A percentile compares a stretch with the other conserved stretches of the same genome.
Conservation (phyloP, 2,329 filamentous ascomycete genomes). For the Xylaria sp. region DNA sequence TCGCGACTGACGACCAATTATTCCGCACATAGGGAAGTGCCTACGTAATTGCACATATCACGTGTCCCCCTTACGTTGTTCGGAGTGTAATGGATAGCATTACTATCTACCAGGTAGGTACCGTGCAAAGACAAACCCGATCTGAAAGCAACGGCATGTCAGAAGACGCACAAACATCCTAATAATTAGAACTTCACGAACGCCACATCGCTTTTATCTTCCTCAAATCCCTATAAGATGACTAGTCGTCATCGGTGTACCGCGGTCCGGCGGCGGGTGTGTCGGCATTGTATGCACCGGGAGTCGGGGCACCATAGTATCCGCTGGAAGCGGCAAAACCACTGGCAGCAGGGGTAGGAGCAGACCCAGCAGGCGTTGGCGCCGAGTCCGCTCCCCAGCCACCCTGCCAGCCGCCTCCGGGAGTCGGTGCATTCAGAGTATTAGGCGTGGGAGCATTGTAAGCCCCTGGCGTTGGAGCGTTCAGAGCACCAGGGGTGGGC, state of each 20-base stretch:
- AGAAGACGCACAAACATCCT: background rate
- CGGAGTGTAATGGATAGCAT: background rate
- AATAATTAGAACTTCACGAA: background rate
- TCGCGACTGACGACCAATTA: no score
- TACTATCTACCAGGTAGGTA: background rate
- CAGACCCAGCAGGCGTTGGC: conserved; percentile 59
- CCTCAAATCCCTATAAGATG: conserved; percentile 8
- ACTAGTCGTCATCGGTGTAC: conserved; percentile 32
- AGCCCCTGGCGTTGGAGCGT: conserved; percentile 67
- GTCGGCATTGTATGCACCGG: conserved; percentile 31
- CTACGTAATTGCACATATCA: no score
- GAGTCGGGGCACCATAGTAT: conserved; percentile 42
- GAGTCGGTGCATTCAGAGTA: conserved; percentile 61
- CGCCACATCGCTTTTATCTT: conserved; percentile 6
- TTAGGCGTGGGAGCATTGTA: conserved; percentile 60
- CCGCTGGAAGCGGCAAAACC: conserved; percentile 42
- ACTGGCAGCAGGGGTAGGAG: conserved; percentile 64
- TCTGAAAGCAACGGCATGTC: background rate
- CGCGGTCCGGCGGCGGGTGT: conserved; percentile 31
- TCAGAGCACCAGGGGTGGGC: conserved; percentile 56
- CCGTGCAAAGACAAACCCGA: background rate
- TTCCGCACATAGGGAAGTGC: no score
- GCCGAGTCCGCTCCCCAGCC: conserved; percentile 59
- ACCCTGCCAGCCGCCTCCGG: conserved; percentile 57
- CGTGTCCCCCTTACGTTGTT: no score